A percentile compares a stretch with the other conserved stretches of the same genome.
Conservation (phyloP, 1,284 basidiomycete genomes). For the Irpex lacteus region DNA sequence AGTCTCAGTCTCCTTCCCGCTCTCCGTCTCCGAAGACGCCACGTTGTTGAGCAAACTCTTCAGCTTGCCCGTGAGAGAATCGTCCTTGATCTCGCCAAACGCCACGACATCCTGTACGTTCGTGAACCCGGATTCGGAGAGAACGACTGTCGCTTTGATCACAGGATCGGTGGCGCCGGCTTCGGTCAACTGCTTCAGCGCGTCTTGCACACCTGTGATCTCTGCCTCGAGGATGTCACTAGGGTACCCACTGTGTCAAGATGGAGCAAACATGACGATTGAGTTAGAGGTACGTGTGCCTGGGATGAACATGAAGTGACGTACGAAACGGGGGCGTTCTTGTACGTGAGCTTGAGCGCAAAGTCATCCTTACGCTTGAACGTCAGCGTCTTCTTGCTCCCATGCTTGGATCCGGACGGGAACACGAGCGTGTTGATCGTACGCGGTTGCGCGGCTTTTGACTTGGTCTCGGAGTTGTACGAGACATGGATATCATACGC, state of each 20-base stretch:
- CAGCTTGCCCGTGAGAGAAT: slow-evolving; percentile 75
- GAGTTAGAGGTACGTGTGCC: neutral
- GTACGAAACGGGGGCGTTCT: slow-evolving; percentile 54
- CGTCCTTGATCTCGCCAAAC: slow-evolving; percentile 75
- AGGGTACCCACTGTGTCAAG: slow-evolving; percentile 47
- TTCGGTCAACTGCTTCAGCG: slow-evolving; percentile 73
- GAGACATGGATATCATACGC: slow-evolving; percentile 75
- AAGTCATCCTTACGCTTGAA: slow-evolving; percentile 83
- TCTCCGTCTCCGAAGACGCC: slow-evolving; percentile 28
- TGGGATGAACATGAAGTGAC: slow-evolving; percentile 24
- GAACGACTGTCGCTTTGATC: slow-evolving; percentile 75
- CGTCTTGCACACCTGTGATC: slow-evolving; percentile 66
- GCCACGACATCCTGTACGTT: slow-evolving; percentile 75
- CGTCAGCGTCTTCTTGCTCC: slow-evolving; percentile 80
- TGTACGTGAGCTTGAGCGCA: slow-evolving; percentile 70
- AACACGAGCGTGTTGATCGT: slow-evolving; percentile 76
- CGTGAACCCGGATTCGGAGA: slow-evolving; percentile 84
- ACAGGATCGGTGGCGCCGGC: slow-evolving; percentile 69
- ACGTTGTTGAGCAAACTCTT: slow-evolving; percentile 81
- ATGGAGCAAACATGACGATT: neutral
- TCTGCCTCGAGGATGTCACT: slow-evolving; percentile 67
- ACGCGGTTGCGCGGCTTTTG: slow-evolving; percentile 48
- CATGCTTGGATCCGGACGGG: slow-evolving; percentile 69
- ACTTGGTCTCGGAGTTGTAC: slow-evolving; percentile 63
- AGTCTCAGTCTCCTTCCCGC: slow-evolving; percentile 11